A percentile compares a stretch with the other conserved stretches of the same genome.
Evolutionary conservation across 1,284 basidiomycete genomes (phyloP).

Genomic region (Leucocoprinus gongylophorus): DNA sequence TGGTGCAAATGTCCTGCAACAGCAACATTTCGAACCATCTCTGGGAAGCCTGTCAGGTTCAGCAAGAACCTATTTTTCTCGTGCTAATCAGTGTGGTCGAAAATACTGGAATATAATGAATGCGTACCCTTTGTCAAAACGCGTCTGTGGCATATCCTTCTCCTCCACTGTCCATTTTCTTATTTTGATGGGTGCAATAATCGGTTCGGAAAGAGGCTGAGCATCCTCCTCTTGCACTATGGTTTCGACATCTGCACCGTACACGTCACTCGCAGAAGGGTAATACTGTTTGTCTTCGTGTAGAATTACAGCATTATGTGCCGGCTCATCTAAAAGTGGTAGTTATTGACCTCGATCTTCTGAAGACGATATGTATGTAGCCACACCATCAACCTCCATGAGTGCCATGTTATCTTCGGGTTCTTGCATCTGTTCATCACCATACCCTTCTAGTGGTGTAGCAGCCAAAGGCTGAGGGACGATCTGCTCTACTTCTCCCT

Average conservation of each 20-base stretch:
- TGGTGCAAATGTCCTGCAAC: constrained; percentile 96
- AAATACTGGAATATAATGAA: constrained; percentile 1
- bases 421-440: constrained; percentile 53
- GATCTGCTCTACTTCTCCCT: constrained; percentile 49
- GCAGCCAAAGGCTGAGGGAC: constrained; percentile 30
- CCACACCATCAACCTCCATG: constrained; percentile 78
- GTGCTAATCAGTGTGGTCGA: not conserved
- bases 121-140: constrained; percentile 87
- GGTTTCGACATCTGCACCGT: constrained; percentile 92
- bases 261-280: constrained; percentile 86
- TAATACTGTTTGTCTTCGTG: constrained; percentile 99
- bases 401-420: constrained; percentile 49
- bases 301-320: constrained; percentile 82
- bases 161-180: constrained; percentile 90
- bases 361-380: not conserved
- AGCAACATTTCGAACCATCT: constrained; percentile 93
- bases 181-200: constrained; percentile 92
- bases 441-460: constrained; percentile 69
- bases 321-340: constrained; percentile 42
- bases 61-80: constrained; percentile 68
- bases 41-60: constrained; percentile 87
- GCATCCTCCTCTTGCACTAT: constrained; percentile 98
- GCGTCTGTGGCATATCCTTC: constrained; percentile 88
- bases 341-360: not conserved
- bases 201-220: constrained; percentile 92